phyloP scores from a whole-genome alignment of 768 basidiomycete genomes.

The Phylloporus sp. region DNA sequence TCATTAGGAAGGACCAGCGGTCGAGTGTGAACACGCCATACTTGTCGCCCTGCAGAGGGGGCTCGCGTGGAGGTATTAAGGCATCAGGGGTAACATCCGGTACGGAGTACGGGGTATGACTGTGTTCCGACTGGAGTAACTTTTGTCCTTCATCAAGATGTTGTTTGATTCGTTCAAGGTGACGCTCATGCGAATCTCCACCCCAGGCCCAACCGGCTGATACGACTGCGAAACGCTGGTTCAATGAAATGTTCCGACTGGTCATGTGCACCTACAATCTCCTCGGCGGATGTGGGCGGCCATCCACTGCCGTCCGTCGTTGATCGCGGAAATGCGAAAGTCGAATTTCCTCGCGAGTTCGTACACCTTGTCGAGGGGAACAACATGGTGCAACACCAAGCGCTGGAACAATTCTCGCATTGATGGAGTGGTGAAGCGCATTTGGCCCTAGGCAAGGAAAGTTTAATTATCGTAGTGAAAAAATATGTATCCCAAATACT shows the following conservation, averaged over 20 bases:
- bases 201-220: constrained; percentile 33
- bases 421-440: constrained; percentile 23
- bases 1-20: background rate
- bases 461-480: background rate
- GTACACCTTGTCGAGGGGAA: constrained; percentile 22
- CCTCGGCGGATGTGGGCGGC: constrained; percentile 38
- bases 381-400: constrained; percentile 24
- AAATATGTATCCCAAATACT: background rate
- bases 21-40: background rate
- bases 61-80: constrained; percentile 11
- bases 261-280: constrained; percentile 29
- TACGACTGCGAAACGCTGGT: constrained; percentile 17
- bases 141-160: constrained; percentile 29
- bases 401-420: constrained; percentile 19
- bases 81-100: constrained; percentile 12
- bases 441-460: constrained; percentile 17
- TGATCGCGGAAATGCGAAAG: constrained; percentile 20
- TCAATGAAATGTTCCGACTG: background rate
- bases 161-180: constrained; percentile 31
- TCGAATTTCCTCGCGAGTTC: constrained; percentile 23
- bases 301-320: constrained; percentile 33
- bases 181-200: constrained; percentile 24
- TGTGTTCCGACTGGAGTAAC: constrained; percentile 21
- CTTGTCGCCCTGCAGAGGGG: constrained; percentile 18
- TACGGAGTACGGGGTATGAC: constrained; percentile 13